phyloP scores from a whole-genome alignment of 345 rosid genomes.

The Aethionema arabicum region DNA sequence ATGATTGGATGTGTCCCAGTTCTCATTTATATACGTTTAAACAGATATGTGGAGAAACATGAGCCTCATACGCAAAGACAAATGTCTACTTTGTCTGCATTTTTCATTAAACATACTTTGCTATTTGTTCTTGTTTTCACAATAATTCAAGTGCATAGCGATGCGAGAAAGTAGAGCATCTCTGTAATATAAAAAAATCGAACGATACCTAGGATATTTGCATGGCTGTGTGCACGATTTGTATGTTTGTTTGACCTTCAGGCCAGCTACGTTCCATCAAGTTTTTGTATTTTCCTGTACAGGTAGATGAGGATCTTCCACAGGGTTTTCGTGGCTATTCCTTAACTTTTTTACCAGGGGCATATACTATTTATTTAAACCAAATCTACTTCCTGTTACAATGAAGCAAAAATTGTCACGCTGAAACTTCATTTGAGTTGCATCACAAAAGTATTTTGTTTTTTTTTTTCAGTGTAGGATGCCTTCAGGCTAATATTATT shows the following conservation, averaged over 20 bases:
- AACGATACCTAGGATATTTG: background rate
- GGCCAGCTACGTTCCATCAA: conserved; percentile 8
- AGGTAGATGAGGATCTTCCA: conserved; percentile 20
- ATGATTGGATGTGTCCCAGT: conserved; percentile 4
- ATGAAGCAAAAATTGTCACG: background rate
- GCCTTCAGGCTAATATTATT: background rate
- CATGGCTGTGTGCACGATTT: conserved; percentile 9
- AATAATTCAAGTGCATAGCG: background rate
- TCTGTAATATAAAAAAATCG: too few relatives aligned
- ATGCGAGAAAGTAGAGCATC: background rate
- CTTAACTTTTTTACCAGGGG: conserved; percentile 6
- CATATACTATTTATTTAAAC: background rate
- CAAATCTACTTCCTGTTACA: conserved; percentile 19
- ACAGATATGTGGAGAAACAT: background rate
- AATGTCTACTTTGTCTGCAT: background rate
- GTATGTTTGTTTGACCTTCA: conserved; percentile 8
- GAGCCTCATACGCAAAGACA: too few relatives aligned
- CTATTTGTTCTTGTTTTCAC: background rate
- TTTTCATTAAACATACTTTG: background rate
- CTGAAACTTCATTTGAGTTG: background rate
- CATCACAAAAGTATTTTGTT: conserved; percentile 6
- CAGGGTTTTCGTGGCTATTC: conserved; percentile 8
- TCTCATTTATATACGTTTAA: background rate
- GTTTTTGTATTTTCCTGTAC: conserved; percentile 24
- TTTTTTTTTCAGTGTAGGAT: conserved; percentile 7